A percentile compares a stretch with the other conserved stretches of the same genome.
These are phyloP conservation scores for Ophiostoma perfectum DNA, from an alignment of 2,329 filamentous ascomycete genomes.

Conservation along the genomic window DNA sequence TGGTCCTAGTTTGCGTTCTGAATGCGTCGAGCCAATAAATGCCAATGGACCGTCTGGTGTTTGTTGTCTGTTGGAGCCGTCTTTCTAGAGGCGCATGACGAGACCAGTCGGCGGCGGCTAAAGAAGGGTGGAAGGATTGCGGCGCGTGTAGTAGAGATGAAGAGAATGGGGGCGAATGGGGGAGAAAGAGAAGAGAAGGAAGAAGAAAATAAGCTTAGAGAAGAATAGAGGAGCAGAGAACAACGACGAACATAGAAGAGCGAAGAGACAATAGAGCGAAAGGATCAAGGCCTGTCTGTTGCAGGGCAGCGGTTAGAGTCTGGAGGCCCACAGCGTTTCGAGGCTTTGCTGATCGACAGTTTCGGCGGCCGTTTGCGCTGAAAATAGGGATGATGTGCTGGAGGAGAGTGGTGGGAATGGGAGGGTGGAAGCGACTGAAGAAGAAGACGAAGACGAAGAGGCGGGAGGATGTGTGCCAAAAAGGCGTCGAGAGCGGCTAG, in stretches of 20 bases:
- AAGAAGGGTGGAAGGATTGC: constrained; percentile 5
- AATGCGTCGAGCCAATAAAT: too few relatives aligned
- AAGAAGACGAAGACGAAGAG: neutral
- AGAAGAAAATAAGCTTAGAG: neutral
- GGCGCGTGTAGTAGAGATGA: neutral
- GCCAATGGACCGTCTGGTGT: neutral
- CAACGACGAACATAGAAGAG: neutral
- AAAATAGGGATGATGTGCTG: neutral
- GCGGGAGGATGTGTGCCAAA: neutral
- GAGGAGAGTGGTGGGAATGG: constrained; percentile 7
- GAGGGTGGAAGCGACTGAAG: neutral
- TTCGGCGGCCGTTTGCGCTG: constrained; percentile 31
- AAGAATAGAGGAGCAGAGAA: neutral
- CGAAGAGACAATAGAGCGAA: neutral
- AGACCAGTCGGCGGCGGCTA: constrained; percentile 24
- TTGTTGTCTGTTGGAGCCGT: constrained; percentile 6
- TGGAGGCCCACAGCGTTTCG: constrained; percentile 32
- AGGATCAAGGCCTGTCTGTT: too few relatives aligned
- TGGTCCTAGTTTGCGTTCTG: neutral
- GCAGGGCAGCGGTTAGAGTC: too few relatives aligned
- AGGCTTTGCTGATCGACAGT: constrained; percentile 38
- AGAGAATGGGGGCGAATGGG: neutral
- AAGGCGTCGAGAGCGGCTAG: neutral
- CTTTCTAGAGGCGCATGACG: constrained; percentile 23
- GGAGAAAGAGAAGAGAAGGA: neutral